phyloP scores from a whole-genome alignment of 1,139 yeast genomes.

The Debaryomycetaceae sp. region DNA sequence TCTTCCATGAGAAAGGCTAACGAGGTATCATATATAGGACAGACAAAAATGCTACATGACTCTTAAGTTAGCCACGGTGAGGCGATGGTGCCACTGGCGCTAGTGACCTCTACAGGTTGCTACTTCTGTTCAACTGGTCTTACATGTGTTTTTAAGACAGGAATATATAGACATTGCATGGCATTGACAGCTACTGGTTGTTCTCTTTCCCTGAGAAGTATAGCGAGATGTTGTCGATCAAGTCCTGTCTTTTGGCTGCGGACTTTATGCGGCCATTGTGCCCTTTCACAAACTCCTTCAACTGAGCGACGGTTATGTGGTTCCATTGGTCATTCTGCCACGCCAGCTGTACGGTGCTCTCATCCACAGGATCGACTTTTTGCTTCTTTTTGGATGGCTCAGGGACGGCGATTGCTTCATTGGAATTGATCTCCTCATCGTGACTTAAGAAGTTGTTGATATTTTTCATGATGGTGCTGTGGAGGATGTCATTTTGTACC shows the following conservation, averaged over 20 bases:
- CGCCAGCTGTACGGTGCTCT: slow-evolving; percentile 32
- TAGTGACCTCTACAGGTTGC: no score
- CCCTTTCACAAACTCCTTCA: slow-evolving; percentile 31
- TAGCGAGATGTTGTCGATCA: slow-evolving; percentile 36
- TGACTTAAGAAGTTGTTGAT: slow-evolving; percentile 9
- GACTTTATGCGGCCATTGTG: slow-evolving; percentile 30
- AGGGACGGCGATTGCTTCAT: slow-evolving; percentile 3
- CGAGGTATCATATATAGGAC: no score
- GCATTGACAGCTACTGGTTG: no score
- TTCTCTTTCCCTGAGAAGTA: slow-evolving; percentile 13
- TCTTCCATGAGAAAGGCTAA: not conserved
- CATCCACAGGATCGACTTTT: slow-evolving; percentile 21
- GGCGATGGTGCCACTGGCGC: no score
- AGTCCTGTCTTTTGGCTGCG: slow-evolving; percentile 39
- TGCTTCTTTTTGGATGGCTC: slow-evolving; percentile 16
- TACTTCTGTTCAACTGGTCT: no score
- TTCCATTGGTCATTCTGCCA: slow-evolving; percentile 36
- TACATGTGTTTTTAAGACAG: no score
- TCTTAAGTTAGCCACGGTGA: no score
- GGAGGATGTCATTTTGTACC: slow-evolving; percentile 7
- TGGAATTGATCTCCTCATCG: not conserved
- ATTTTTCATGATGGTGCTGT: slow-evolving; percentile 9
- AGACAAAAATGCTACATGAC: no score
- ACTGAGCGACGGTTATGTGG: slow-evolving; percentile 38
- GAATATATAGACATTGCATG: no score